Evolutionary conservation across 768 basidiomycete genomes (phyloP).

Genomic region (Lepiota venenata): DNA sequence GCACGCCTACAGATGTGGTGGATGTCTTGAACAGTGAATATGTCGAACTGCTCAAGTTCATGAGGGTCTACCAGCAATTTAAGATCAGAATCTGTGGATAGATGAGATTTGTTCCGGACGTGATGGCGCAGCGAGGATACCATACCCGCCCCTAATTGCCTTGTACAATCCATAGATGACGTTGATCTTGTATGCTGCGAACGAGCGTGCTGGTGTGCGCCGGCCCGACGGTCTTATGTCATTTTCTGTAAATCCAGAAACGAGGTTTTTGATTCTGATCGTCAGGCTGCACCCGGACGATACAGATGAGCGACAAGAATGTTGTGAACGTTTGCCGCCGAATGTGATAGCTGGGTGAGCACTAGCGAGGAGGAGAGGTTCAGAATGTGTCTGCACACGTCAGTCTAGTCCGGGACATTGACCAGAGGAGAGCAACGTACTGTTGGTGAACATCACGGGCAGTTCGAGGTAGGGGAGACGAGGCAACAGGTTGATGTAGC

Average conservation of each 20-base stretch:
- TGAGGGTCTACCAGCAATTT: conserved; percentile 61
- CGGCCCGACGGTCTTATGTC: conserved; percentile 17
- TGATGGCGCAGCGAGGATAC: conserved; percentile 21
- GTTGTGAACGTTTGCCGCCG: too few relatives aligned
- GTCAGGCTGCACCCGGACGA: too few relatives aligned
- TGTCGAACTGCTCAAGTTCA: conserved; percentile 73
- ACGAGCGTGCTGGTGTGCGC: conserved; percentile 42
- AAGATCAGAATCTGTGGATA: conserved; percentile 17
- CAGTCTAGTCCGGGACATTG: too few relatives aligned
- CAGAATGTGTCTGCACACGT: too few relatives aligned
- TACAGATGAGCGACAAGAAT: too few relatives aligned
- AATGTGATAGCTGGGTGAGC: too few relatives aligned
- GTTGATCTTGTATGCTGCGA: conserved; percentile 61
- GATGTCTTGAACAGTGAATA: conserved; percentile 59
- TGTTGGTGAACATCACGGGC: too few relatives aligned
- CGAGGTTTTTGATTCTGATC: conserved; percentile 50
- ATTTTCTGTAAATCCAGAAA: conserved; percentile 48
- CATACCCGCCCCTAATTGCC: conserved; percentile 32
- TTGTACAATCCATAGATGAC: conserved; percentile 60
- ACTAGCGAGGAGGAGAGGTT: too few relatives aligned
- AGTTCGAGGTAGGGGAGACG: too few relatives aligned
- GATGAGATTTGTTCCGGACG: not conserved
- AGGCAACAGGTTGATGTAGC: too few relatives aligned
- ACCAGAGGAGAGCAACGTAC: too few relatives aligned
- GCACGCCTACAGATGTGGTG: conserved; percentile 68